phyloP scores from a whole-genome alignment of 2,329 filamentous ascomycete genomes.

The Fusarium sp. region DNA sequence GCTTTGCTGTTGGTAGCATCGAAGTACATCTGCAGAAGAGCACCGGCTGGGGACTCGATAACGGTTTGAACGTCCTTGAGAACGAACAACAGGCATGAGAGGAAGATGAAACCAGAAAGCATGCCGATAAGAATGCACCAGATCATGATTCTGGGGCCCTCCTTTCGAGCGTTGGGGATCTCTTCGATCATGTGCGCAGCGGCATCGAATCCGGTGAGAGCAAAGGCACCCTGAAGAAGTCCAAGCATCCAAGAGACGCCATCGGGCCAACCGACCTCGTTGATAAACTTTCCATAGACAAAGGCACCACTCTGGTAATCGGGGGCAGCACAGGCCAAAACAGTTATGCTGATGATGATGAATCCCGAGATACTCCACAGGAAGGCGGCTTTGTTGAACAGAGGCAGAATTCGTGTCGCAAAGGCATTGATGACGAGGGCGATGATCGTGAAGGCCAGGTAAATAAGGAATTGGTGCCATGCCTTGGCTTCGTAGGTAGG shows the following conservation, averaged over 20 bases:
- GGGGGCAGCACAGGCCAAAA: conserved; percentile 72
- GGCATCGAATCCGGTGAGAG: conserved; percentile 59
- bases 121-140: conserved; percentile 71
- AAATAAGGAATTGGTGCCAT: conserved; percentile 80
- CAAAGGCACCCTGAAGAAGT: conserved; percentile 61
- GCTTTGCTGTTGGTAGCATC: conserved; percentile 70
- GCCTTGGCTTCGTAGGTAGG: conserved; percentile 63
- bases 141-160: conserved; percentile 74
- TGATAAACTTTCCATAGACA: conserved; percentile 75
- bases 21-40: conserved; percentile 70
- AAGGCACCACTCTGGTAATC: conserved; percentile 71
- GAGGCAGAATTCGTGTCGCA: conserved; percentile 63
- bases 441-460: conserved; percentile 69
- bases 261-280: conserved; percentile 74
- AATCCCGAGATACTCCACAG: conserved; percentile 77
- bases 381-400: conserved; percentile 74
- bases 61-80: conserved; percentile 66
- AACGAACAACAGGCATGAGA: conserved; percentile 71
- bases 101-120: conserved; percentile 67
- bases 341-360: conserved; percentile 73
- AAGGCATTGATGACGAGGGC: conserved; percentile 74
- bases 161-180: conserved; percentile 64
- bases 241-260: conserved; percentile 68
- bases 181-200: conserved; percentile 59
- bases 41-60: conserved; percentile 64